These are phyloP conservation scores for Seiridium unicorne DNA, from an alignment of 2,329 filamentous ascomycete genomes.

Conservation along the genomic window DNA sequence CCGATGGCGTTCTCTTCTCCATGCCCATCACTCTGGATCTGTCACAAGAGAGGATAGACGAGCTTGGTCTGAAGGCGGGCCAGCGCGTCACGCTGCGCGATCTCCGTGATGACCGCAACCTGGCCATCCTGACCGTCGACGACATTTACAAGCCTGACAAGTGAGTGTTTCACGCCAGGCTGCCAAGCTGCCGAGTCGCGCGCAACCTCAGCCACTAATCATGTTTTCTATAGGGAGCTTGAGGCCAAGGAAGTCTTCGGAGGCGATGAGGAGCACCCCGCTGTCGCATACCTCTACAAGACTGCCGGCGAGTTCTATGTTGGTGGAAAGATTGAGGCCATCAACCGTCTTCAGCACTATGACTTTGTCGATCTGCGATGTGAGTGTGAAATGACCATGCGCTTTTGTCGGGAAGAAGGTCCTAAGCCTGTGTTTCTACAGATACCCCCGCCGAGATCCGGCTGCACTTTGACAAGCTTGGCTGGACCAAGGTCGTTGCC, in stretches of 20 bases:
- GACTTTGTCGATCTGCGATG: slow-evolving; percentile 96
- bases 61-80: slow-evolving; percentile 73
- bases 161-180: slow-evolving; percentile 47
- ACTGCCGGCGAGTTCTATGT: slow-evolving; percentile 86
- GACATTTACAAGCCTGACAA: slow-evolving; percentile 96
- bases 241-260: slow-evolving; percentile 96
- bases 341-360: slow-evolving; percentile 96
- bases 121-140: slow-evolving; percentile 93
- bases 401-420: background rate
- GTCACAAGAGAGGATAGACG: slow-evolving; percentile 70
- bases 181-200: slow-evolving; percentile 30
- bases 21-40: slow-evolving; percentile 97
- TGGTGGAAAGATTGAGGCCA: slow-evolving; percentile 92
- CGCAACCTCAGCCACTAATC: slow-evolving; percentile 51
- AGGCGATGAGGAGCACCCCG: slow-evolving; percentile 86
- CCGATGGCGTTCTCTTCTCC: slow-evolving; percentile 85
- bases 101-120: slow-evolving; percentile 91
- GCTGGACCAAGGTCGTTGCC: slow-evolving; percentile 95
- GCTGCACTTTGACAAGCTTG: slow-evolving; percentile 98
- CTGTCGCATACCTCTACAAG: slow-evolving; percentile 84
- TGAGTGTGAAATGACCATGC: slow-evolving; percentile 42
- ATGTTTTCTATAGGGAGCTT: slow-evolving; percentile 56
- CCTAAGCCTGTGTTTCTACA: slow-evolving; percentile 28
- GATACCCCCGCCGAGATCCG: slow-evolving; percentile 93
- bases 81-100: slow-evolving; percentile 86